Evolutionary conservation across 176 grass and related monocot species (phyloP).

Genomic region (Canna indica): DNA sequence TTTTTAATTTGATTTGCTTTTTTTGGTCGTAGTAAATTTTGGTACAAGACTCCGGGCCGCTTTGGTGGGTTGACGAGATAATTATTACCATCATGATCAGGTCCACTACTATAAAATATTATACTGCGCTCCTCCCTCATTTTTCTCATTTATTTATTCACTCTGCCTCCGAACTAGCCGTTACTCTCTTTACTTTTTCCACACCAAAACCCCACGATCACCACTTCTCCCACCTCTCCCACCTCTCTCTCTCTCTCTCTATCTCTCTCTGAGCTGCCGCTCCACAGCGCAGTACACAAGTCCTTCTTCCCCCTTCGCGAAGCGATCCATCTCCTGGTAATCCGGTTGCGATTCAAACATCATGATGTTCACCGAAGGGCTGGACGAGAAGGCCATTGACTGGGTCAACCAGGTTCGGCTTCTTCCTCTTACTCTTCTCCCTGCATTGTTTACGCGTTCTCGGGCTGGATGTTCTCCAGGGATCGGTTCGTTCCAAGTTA

Average conservation of each 20-base stretch:
- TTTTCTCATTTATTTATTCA: too few species aligned
- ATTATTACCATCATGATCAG: too few species aligned
- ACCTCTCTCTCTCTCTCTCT: not conserved
- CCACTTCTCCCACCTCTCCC: not conserved
- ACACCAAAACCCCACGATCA: not conserved
- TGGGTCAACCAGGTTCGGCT: slow-evolving; percentile 67
- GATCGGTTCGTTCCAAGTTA: not conserved
- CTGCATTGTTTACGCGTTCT: slow-evolving; percentile 6
- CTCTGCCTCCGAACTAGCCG: slow-evolving; percentile 44
- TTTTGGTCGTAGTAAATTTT: too few species aligned
- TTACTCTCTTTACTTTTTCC: slow-evolving; percentile 28
- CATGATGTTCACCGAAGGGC: slow-evolving; percentile 90
- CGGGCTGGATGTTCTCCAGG: slow-evolving; percentile 6
- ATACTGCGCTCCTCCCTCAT: too few species aligned
- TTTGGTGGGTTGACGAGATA: too few species aligned
- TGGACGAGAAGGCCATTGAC: slow-evolving; percentile 85
- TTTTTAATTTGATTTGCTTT: too few species aligned
- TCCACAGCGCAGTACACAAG: not conserved
- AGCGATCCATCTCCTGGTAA: too few species aligned
- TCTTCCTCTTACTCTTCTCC: not conserved
- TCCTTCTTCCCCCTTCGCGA: not conserved
- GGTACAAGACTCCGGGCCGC: too few species aligned
- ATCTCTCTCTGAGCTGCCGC: not conserved
- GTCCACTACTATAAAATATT: too few species aligned
- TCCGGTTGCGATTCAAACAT: not conserved